phyloP scores from a whole-genome alignment of 257 asterid genomes.

The Lavandula angustifolia region DNA sequence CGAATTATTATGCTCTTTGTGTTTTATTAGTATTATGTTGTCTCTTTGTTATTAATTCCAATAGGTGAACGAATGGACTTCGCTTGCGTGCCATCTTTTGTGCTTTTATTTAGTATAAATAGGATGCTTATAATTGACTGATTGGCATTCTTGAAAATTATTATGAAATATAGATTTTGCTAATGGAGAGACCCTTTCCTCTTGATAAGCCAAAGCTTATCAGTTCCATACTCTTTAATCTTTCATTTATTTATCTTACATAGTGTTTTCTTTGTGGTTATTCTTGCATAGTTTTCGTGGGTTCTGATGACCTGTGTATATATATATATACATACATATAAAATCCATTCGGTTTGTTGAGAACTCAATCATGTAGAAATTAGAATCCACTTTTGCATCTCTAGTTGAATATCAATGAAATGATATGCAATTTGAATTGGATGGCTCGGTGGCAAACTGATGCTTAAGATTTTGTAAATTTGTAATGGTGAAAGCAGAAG shows the following conservation, averaged over 20 bases:
- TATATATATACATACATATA: too few relatives aligned
- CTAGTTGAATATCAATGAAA: not conserved
- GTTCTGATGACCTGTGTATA: not conserved
- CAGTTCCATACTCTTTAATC: not conserved
- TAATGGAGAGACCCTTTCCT: too few relatives aligned
- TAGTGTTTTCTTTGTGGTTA: not conserved
- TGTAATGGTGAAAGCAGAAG: not conserved
- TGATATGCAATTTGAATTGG: not conserved
- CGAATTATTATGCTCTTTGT: too few relatives aligned
- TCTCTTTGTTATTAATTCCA: too few relatives aligned
- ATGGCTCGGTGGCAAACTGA: not conserved
- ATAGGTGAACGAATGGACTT: too few relatives aligned
- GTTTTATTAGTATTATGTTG: too few relatives aligned
- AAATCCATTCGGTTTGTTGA: not conserved
- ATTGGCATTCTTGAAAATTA: too few relatives aligned
- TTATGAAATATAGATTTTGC: too few relatives aligned
- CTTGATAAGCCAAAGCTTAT: not conserved
- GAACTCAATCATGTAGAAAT: not conserved
- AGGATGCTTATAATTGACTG: too few relatives aligned
- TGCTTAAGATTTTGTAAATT: not conserved
- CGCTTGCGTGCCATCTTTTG: too few relatives aligned
- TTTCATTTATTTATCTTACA: not conserved
- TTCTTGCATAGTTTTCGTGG: not conserved
- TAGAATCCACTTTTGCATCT: not conserved
- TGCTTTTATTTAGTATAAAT: too few relatives aligned